Evolutionary conservation across 2,329 filamentous ascomycete genomes (phyloP).

Genomic region (Fusarium caatingaense): DNA sequence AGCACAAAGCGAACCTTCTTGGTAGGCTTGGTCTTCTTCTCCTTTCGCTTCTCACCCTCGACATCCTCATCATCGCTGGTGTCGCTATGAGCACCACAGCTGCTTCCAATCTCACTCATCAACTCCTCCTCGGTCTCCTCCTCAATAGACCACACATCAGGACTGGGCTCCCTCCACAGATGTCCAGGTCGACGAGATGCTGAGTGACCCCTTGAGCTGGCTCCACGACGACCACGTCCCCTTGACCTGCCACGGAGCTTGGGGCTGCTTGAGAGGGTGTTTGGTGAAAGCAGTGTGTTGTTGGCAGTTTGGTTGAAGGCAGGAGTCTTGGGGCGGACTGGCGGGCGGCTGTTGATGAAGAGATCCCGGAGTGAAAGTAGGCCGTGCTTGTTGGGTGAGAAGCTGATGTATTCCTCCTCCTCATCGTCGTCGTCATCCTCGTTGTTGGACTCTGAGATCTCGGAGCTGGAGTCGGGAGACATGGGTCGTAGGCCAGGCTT

Average conservation of each 20-base stretch:
- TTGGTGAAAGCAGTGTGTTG: constrained; percentile 45
- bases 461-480: constrained; percentile 46
- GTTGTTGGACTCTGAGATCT: constrained; percentile 59
- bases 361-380: constrained; percentile 59
- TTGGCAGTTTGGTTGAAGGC: constrained; percentile 47
- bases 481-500: constrained; percentile 51
- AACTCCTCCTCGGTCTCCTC: constrained; percentile 68
- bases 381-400: constrained; percentile 54
- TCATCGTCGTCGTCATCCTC: constrained; percentile 61
- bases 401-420: constrained; percentile 63
- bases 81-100: constrained; percentile 46
- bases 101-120: constrained; percentile 56
- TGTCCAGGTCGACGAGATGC: constrained; percentile 54
- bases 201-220: constrained; percentile 45
- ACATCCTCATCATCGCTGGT: constrained; percentile 43
- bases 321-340: constrained; percentile 48
- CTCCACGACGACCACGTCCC: constrained; percentile 46
- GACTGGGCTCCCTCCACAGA: constrained; percentile 68
- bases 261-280: constrained; percentile 43
- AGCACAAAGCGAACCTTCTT: constrained; percentile 69
- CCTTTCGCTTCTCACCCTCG: constrained; percentile 28
- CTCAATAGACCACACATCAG: constrained; percentile 70
- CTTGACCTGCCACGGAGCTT: constrained; percentile 48
- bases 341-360: constrained; percentile 51
- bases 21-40: constrained; percentile 59